Evolutionary conservation across 805 yeast genomes (phyloP), one percentile per base, ranked within the genome.

Genomic region (Candida railenensis): DNA sequence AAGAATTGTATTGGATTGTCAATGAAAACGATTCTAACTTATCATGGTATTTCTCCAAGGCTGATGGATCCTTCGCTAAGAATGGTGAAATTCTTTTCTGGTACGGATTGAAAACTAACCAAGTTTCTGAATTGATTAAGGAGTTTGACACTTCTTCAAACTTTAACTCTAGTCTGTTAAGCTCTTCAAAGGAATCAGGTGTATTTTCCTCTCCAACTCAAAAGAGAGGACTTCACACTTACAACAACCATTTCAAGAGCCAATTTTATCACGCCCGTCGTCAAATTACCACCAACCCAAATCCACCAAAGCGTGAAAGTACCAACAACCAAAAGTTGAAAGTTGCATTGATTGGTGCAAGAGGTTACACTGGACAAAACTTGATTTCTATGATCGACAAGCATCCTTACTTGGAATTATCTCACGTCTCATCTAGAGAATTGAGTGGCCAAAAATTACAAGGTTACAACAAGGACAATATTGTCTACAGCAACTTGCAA

Each of bases 281-380:
- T 38, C 60, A 63, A 52, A 63, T 76, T 20, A 65, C 46, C 11
- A 22, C 55, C 39, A 83, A 83, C 64, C 87, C 89, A 44, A 83
- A 83, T 63, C 89, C 91, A 12, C 96, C 96, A 11, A 61, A 80
- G 39, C 74, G 77, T 44, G 74, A 76, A 44, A 92, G 89, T 34
- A 63, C 78, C 33, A 87, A 83, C 72, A 75, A 76, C 34, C 65
- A 76, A 37, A 76, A 76, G 50, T 77, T 95, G 19, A 82, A 81
- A 54, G 90, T 94, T 41, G 99, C 97, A 1, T 78, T 94, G 57
- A 92, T 94, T 62, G 99, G 99, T 56, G 99, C 99, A 37, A 85
- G 99, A 71, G 99, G 99, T 25, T 89, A 79, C 71, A 92, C 97
- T 16, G 99, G 99, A 32, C 96, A 88, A 71, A 92, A 92, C 59